phyloP scores from a whole-genome alignment of 2,329 filamentous ascomycete genomes.

The Arachnopeziza araneosa region DNA sequence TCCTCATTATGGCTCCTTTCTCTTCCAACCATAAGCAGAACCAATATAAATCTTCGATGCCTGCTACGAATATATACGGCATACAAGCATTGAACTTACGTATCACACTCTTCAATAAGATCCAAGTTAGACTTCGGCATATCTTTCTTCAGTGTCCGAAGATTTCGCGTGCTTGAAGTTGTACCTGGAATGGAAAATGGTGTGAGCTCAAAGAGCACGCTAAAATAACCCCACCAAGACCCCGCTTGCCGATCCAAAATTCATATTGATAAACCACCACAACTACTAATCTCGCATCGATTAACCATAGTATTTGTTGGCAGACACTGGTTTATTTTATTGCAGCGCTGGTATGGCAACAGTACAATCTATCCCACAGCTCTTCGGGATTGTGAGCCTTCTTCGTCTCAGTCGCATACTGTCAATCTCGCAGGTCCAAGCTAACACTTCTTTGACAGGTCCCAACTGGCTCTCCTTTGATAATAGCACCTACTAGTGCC shows the following conservation, averaged over 20 bases:
- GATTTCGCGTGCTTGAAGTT: too few species aligned
- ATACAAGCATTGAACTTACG: constrained; percentile 36
- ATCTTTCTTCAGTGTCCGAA: background rate
- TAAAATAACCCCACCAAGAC: background rate
- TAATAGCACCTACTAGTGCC: constrained; percentile 48
- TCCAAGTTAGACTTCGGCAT: constrained; percentile 36
- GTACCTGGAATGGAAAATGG: too few species aligned
- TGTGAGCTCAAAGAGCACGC: too few species aligned
- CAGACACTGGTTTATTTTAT: background rate
- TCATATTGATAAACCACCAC: background rate
- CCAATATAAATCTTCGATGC: background rate
- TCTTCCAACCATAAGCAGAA: background rate
- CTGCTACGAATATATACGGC: background rate
- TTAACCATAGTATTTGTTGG: background rate
- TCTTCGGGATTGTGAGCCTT: constrained; percentile 25
- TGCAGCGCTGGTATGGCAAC: constrained; percentile 8
- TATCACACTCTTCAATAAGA: constrained; percentile 48
- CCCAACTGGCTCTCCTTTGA: constrained; percentile 52
- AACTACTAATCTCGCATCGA: background rate
- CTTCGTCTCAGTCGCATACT: background rate
- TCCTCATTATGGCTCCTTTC: background rate
- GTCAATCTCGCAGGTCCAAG: background rate
- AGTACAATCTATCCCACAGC: constrained; percentile 18
- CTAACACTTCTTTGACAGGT: constrained; percentile 31
- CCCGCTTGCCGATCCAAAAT: background rate